These are phyloP conservation scores for Boletus tylopilopsis DNA, from an alignment of 768 basidiomycete genomes.

Conservation along the genomic window DNA sequence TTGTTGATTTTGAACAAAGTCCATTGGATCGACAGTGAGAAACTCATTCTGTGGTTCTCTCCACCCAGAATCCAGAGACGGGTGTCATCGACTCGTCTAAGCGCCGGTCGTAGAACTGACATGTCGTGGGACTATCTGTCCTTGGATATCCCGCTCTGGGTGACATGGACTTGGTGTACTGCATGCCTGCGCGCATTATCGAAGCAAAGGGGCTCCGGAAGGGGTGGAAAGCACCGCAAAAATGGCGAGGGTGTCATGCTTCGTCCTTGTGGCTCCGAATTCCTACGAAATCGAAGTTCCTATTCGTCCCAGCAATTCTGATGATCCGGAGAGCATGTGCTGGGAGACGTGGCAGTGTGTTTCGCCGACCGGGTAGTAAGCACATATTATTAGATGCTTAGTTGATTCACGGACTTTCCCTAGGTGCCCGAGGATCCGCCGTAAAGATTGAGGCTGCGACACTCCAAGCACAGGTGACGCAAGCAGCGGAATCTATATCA, in stretches of 20 bases:
- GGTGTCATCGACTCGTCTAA: slow-evolving; percentile 56
- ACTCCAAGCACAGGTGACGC: no score
- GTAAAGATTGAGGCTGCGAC: no score
- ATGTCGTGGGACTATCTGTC: slow-evolving; percentile 68
- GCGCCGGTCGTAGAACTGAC: neutral
- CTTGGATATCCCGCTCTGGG: slow-evolving; percentile 81
- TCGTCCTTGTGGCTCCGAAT: slow-evolving; percentile 1
- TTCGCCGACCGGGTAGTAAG: no score
- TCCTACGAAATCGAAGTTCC: slow-evolving; percentile 6
- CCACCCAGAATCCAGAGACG: slow-evolving; percentile 82
- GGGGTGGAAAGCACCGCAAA: slow-evolving; percentile 32
- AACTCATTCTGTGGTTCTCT: slow-evolving; percentile 74
- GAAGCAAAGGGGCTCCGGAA: slow-evolving; percentile 67
- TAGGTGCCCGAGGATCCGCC: no score
- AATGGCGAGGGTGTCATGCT: slow-evolving; percentile 14
- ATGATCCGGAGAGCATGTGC: neutral
- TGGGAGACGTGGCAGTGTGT: neutral
- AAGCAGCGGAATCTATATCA: no score
- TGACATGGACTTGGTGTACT: slow-evolving; percentile 92
- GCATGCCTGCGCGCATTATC: slow-evolving; percentile 84
- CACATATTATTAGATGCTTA: no score
- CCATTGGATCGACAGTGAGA: slow-evolving; percentile 83
- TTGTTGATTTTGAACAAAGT: slow-evolving; percentile 81
- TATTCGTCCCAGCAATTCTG: neutral
- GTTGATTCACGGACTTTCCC: no score